phyloP scores from a whole-genome alignment of 305 asterid species.

The Fraxinus angustifolia region DNA sequence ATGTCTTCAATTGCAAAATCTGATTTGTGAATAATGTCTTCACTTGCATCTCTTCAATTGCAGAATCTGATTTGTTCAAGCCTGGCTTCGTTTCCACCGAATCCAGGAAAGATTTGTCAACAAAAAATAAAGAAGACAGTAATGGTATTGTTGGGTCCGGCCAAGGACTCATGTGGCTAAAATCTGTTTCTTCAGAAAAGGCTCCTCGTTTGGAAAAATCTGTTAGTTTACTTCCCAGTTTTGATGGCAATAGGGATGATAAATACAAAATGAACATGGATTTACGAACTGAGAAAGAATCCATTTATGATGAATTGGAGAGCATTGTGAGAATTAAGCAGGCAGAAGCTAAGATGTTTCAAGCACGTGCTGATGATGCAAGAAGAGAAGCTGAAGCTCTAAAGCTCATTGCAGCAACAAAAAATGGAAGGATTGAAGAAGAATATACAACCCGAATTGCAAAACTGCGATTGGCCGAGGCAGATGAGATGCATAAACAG shows the following conservation, averaged over 20 bases:
- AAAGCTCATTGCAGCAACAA: constrained; percentile 55
- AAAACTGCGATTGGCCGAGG: constrained; percentile 67
- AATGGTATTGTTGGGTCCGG: constrained; percentile 53
- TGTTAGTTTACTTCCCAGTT: constrained; percentile 34
- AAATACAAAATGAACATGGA: constrained; percentile 38
- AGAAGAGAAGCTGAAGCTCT: constrained; percentile 86
- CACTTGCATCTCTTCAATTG: constrained; percentile 20
- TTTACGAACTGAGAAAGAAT: constrained; percentile 47
- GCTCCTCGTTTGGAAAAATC: constrained; percentile 48
- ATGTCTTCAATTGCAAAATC: neutral
- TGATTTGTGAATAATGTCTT: constrained; percentile 2
- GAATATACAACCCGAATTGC: constrained; percentile 51
- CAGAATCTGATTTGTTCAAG: constrained; percentile 57
- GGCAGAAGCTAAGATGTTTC: constrained; percentile 91
- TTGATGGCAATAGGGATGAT: constrained; percentile 39
- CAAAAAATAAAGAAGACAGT: constrained; percentile 44
- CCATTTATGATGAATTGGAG: constrained; percentile 75
- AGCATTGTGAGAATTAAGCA: constrained; percentile 86
- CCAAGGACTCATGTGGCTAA: constrained; percentile 65
- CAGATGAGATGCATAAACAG: constrained; percentile 81
- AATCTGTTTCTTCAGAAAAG: constrained; percentile 44
- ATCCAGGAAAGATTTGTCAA: constrained; percentile 45
- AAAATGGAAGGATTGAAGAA: constrained; percentile 63
- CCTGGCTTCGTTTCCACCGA: constrained; percentile 32
- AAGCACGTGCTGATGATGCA: constrained; percentile 85